Evolutionary conservation across 2,329 filamentous ascomycete genomes (phyloP).

Genomic region (Teratosphaeria epicoccoides): DNA sequence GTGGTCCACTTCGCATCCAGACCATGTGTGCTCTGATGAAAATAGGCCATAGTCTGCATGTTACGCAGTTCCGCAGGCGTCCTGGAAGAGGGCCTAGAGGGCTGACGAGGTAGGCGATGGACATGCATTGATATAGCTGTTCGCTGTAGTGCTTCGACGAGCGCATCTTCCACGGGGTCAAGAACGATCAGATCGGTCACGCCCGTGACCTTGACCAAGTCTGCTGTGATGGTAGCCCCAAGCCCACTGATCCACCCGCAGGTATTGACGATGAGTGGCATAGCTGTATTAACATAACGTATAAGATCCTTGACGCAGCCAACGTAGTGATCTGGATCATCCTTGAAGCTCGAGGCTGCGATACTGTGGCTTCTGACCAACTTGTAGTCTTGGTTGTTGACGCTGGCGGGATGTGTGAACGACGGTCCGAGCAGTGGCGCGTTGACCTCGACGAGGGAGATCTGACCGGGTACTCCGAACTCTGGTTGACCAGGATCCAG

Average conservation of each 20-base stretch:
- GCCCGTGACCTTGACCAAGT: conserved; percentile 43
- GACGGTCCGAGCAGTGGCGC: conserved; percentile 54
- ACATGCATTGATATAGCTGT: conserved; percentile 24
- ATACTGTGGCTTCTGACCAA: conserved; percentile 55
- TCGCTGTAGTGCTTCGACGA: conserved; percentile 17
- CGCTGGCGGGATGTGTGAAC: conserved; percentile 49
- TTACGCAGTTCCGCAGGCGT: conserved; percentile 56
- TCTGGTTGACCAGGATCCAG: conserved; percentile 71
- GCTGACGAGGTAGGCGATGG: conserved; percentile 48
- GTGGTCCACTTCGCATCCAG: conserved; percentile 36
- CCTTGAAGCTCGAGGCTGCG: conserved; percentile 53
- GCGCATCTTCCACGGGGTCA: conserved; percentile 50
- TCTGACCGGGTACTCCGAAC: conserved; percentile 56
- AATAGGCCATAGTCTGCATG: conserved; percentile 75
- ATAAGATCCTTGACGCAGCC: conserved; percentile 55
- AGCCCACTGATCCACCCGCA: conserved; percentile 64
- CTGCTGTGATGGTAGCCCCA: conserved; percentile 53
- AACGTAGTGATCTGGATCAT: conserved; percentile 57
- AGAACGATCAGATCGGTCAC: conserved; percentile 59
- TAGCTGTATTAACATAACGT: conserved; percentile 38
- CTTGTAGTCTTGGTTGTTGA: conserved; percentile 18
- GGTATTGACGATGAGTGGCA: conserved; percentile 61
- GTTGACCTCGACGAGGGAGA: conserved; percentile 55
- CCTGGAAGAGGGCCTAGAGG: conserved; percentile 44
- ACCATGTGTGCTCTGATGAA: conserved; percentile 40